Evolutionary conservation across 805 yeast genomes (phyloP), one percentile per base, ranked within the genome.

Genomic region (Lipomyces orientalis): DNA sequence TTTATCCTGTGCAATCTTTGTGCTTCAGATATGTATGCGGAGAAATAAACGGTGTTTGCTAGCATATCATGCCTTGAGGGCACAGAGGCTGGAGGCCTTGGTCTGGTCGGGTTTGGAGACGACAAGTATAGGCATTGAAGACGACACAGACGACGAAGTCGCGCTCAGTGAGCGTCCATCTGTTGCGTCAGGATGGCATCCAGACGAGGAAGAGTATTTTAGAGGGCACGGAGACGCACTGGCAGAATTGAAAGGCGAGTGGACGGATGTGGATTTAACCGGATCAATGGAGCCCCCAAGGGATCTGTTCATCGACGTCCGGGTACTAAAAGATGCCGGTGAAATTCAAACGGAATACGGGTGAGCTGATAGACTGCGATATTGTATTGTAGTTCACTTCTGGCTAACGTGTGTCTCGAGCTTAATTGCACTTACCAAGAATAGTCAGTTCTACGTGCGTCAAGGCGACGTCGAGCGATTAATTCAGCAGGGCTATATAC

Each of bases 261-360:
- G 91, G 79, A 85, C 91, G 0, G 97, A 93, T 71, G 79, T 94
- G 19, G 99, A 95, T 75, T 79, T 95, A 33, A 86, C 94, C 35
- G 98, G 98, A 0, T 87, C 91, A n/a, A 76, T 95, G 72, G 90
- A 86, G 29, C 99, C 99, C 0, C 98, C 99, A 0, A 86, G 85
- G 49, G 96, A 92, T 72, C 90, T 95, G 35, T 95, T 94, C 73
- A 90, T 94, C 9, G 99, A 94, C 75, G 98, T 95, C 4, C 81
- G 99, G 66, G 98, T 94, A 7, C 79, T 94, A 61, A 90, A 90
- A 76, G 97, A 94, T 74, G 98, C 97, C 0, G 99, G 99, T 1
- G 98, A 95, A 76, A 92, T 94, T 46, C 97, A 93, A 76, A 95
- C 99, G 0, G 99, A 94, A 77, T 94, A 94, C 74, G 99, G 98